Percentiles rank a stretch among this genome's conserved stretches.
Evolutionary conservation across 2,329 filamentous ascomycete species (phyloP).

Genomic region (Diaporthe destruens): DNA sequence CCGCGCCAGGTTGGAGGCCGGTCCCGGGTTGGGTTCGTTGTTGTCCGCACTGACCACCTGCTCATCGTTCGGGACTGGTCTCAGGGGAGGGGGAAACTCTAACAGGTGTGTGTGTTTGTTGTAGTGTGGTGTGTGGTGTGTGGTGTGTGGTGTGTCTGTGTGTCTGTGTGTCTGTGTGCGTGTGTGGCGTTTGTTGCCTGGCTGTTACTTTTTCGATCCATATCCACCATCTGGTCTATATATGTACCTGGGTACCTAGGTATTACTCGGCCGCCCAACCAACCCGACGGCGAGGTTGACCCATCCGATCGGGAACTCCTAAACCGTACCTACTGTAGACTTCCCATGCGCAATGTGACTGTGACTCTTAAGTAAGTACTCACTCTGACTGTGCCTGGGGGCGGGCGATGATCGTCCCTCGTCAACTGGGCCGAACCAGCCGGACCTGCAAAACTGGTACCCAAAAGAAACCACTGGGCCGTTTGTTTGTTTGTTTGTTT

Average conservation of each 20-base stretch:
- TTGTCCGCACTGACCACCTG: slow-evolving; percentile 27
- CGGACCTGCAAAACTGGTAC: background rate
- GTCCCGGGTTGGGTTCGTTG: background rate
- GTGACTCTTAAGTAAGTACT: no score
- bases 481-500: background rate
- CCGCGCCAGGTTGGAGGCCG: background rate
- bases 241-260: no score
- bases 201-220: background rate
- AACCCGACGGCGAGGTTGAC: background rate
- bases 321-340: slow-evolving; percentile 2
- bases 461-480: background rate
- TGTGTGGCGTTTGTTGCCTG: background rate
- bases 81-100: slow-evolving; percentile 3
- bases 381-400: slow-evolving; percentile 7
- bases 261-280: background rate
- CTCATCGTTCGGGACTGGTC: slow-evolving; percentile 24
- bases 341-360: background rate
- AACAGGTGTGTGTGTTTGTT: background rate
- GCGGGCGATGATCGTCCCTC: background rate
- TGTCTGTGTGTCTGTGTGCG: background rate
- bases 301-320: background rate
- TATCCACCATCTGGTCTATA: no score
- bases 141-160: background rate
- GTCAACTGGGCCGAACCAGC: slow-evolving; percentile 8
- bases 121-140: background rate